Conservation (phyloP, 768 basidiomycete genomes). For the Phlebiopsis gigantea region DNA sequence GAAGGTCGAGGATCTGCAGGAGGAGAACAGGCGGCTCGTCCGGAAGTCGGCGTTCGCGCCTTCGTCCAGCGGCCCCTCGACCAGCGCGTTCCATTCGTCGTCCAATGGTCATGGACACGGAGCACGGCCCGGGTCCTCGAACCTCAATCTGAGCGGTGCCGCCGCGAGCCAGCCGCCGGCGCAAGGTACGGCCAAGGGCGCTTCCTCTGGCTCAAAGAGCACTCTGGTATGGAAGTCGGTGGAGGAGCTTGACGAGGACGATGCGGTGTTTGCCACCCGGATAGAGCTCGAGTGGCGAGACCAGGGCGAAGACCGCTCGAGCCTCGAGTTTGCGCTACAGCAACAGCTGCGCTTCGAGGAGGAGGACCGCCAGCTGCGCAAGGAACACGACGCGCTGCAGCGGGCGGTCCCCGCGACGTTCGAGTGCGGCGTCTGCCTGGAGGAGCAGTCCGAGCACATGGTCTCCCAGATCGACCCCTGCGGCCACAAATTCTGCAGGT, state of each 20-base stretch:
- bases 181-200: no score
- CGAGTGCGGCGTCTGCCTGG: slow-evolving; percentile 44
- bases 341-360: slow-evolving; percentile 35
- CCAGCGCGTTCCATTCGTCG: background rate
- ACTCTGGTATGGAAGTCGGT: background rate
- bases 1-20: slow-evolving; percentile 9
- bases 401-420: slow-evolving; percentile 31
- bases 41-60: background rate
- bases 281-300: slow-evolving; percentile 10
- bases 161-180: background rate
- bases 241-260: slow-evolving; percentile 8
- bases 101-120: no score
- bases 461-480: slow-evolving; percentile 9
- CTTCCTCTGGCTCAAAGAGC: no score
- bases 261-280: slow-evolving; percentile 11
- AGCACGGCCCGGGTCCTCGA: background rate
- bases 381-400: slow-evolving; percentile 29
- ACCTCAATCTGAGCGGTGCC: background rate
- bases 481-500: slow-evolving; percentile 14
- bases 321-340: slow-evolving; percentile 19
- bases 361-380: slow-evolving; percentile 35
- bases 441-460: slow-evolving; percentile 3
- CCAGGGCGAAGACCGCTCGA: slow-evolving; percentile 12
- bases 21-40: background rate
- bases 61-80: background rate